These are phyloP conservation scores for Aureobasidium sp. DNA, from an alignment of 2,329 filamentous ascomycete species.

Conservation along the genomic window DNA sequence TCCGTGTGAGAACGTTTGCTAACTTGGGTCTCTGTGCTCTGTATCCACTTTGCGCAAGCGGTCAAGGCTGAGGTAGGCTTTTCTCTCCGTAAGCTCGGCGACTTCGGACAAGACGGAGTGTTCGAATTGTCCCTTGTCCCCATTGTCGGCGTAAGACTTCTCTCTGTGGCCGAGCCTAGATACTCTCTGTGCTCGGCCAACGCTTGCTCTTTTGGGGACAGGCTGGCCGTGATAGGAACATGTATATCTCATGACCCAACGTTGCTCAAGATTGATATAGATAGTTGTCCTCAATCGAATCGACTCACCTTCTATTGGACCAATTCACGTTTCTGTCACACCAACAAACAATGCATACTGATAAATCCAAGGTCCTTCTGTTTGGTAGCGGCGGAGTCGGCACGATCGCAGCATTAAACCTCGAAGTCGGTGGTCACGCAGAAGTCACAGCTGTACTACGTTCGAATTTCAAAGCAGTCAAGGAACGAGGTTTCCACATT, in stretches of 20 bases:
- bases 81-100: conserved; percentile 5
- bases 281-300: background rate
- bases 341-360: conserved; percentile 2
- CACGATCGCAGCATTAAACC: conserved; percentile 49
- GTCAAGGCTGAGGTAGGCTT: background rate
- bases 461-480: conserved; percentile 48
- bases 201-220: background rate
- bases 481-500: conserved; percentile 46
- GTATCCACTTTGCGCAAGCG: background rate
- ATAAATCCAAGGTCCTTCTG: conserved; percentile 38
- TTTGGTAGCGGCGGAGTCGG: conserved; percentile 52
- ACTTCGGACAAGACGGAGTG: conserved; percentile 9
- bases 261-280: conserved; percentile 10
- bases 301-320: background rate
- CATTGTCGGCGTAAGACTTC: background rate
- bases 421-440: conserved; percentile 47
- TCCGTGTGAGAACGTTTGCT: background rate
- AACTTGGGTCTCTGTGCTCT: background rate
- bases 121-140: background rate
- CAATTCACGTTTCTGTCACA: background rate
- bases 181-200: conserved; percentile 5
- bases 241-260: background rate
- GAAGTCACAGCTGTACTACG: conserved; percentile 49
- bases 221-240: conserved; percentile 9
- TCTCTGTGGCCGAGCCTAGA: background rate